Conservation (phyloP, 2,329 filamentous ascomycete genomes). For the Colletotrichum echinochloae region DNA sequence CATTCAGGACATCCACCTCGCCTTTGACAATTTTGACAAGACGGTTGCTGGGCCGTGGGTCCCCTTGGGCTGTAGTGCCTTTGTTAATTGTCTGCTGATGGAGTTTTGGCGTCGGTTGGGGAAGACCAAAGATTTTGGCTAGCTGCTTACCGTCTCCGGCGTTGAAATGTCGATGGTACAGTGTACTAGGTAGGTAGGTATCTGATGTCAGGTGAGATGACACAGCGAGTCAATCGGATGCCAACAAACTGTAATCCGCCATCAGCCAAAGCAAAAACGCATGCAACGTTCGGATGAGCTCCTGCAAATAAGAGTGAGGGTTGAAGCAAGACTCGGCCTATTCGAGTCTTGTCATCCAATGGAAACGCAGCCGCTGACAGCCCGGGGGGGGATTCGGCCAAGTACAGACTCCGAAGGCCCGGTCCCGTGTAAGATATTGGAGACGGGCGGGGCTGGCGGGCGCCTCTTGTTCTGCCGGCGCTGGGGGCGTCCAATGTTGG, state of each 20-base stretch:
- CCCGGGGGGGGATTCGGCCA: slow-evolving; percentile 22
- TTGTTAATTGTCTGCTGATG: neutral
- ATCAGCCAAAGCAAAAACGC: neutral
- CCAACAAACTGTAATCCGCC: neutral
- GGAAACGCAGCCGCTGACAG: slow-evolving; percentile 8
- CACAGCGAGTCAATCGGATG: neutral
- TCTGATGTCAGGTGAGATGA: slow-evolving; percentile 8
- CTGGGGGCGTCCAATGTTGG: slow-evolving; percentile 34
- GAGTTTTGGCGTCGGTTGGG: slow-evolving; percentile 20
- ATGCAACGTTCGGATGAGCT: neutral
- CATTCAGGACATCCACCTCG: slow-evolving; percentile 48
- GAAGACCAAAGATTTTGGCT: slow-evolving; percentile 20
- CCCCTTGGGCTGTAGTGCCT: neutral
- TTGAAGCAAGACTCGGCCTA: neutral
- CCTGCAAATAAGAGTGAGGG: neutral
- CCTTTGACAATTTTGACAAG: slow-evolving; percentile 46
- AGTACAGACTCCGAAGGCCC: slow-evolving; percentile 25
- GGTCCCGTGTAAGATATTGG: slow-evolving; percentile 17
- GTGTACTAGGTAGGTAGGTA: too few species aligned
- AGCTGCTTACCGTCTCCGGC: slow-evolving; percentile 6
- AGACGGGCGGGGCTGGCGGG: neutral
- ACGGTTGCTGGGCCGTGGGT: neutral
- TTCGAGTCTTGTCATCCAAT: slow-evolving; percentile 5
- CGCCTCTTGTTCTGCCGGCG: neutral
- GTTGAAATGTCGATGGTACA: neutral